phyloP scores from a whole-genome alignment of 75 land plant species.

The Larix kaempferi region DNA sequence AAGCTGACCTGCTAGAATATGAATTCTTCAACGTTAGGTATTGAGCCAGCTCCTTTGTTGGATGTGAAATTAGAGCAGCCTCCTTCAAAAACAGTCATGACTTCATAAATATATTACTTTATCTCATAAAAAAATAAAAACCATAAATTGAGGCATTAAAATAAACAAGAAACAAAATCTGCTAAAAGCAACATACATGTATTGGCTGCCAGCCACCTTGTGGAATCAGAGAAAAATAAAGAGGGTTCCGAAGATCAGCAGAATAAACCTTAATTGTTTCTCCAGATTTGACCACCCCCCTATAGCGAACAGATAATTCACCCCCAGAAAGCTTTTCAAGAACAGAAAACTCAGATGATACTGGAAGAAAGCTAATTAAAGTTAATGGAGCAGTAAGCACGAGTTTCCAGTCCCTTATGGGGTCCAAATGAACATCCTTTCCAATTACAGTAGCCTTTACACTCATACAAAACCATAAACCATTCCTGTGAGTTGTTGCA shows the following conservation, averaged over 20 bases:
- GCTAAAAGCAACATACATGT: conserved; percentile 40
- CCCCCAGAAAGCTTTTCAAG: conserved; percentile 51
- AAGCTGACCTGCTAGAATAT: conserved; percentile 56
- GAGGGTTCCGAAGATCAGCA: conserved; percentile 65
- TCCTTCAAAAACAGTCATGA: conserved; percentile 38
- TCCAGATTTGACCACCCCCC: conserved; percentile 62
- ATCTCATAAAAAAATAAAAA: background rate
- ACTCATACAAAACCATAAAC: conserved; percentile 83
- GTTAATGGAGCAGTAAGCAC: conserved; percentile 67
- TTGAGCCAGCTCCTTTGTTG: conserved; percentile 38
- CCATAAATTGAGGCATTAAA: background rate
- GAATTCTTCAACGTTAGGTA: conserved; percentile 56
- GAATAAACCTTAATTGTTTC: conserved; percentile 51
- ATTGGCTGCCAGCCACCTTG: conserved; percentile 82
- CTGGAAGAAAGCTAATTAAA: conserved; percentile 73
- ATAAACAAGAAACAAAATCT: background rate
- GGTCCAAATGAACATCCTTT: conserved; percentile 63
- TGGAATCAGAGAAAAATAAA: conserved; percentile 70
- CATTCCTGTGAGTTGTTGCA: conserved; percentile 30
- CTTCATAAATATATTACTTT: background rate
- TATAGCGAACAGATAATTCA: conserved; percentile 31
- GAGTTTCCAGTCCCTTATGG: conserved; percentile 83
- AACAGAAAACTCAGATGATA: conserved; percentile 62
- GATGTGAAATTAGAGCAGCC: conserved; percentile 80
- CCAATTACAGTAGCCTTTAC: conserved; percentile 73